Base-by-base conservation (phyloP, 192 early-diverging fungal species). In the Coemansia umbellata region DNA sequence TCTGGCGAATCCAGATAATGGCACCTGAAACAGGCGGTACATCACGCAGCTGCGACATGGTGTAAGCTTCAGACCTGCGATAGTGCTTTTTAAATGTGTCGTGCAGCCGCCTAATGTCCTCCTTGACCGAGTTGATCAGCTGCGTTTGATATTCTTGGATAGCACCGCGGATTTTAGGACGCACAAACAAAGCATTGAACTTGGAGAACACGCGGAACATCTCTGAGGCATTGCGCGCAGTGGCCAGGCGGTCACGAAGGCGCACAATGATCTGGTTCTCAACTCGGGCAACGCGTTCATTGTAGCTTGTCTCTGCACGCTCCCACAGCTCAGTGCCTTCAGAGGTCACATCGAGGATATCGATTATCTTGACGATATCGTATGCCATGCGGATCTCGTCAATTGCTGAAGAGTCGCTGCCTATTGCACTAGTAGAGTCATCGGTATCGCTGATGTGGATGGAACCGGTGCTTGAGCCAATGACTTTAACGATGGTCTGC, bases 151-250 rank as follows among this genome's bases (percentile, higher is more conserved):
- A 99, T 74, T 99, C 97, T 69, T 95, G 94, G 58, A 99, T 95
- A 14, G 97, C 97, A 14, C 94, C 93, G 63, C 97, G 89, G 79
- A 99, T 99, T 85, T 98, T 99, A 57, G 94, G 96, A 43, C 96
- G 81, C 30, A 99, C 91, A 76, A 99, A 99, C 33, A 99, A 83
- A 3, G 96, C 95, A 64, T 99, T 99, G 84, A 99, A 99, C 65
- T 98, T 98, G 33, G 93, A 94, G 65, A 99, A 98, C 18, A 98
- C 93, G 13, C 95, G 84, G 79, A 99, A 98, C 96, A 98, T 98
- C 63, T 99, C 97, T 42, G 89, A 93, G 3, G 97, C 97, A 63
- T 91, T 99, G 69, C 91, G 91, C 43, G 91, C 91, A 8, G 88
- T 92, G 18, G 92, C 97, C 30, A 99, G 82, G 18, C 92, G 81